Conservation (phyloP, 495 filamentous ascomycete species). For the Aspergillus homomorphus region DNA sequence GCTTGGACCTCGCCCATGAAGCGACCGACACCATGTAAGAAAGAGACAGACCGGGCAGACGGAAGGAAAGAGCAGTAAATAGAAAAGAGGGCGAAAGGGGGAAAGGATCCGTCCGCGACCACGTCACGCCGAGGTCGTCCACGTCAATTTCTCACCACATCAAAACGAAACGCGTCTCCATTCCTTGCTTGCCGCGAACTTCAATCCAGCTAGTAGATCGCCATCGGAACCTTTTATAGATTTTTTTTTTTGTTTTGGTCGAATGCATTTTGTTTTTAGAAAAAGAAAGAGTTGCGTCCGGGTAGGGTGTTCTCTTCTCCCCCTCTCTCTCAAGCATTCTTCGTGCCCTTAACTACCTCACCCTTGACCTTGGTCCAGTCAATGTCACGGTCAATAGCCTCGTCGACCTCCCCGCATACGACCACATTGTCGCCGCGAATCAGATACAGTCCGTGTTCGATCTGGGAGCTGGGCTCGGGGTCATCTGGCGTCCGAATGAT, state of each 20-base stretch:
- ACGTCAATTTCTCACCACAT: background rate
- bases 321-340: conserved; percentile 56
- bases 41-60: background rate
- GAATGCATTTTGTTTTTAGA: background rate
- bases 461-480: conserved; percentile 72
- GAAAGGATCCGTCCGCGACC: background rate
- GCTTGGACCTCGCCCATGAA: background rate
- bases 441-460: conserved; percentile 83
- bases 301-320: background rate
- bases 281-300: background rate
- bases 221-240: background rate
- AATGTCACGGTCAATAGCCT: conserved; percentile 79
- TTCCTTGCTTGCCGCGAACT: background rate
- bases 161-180: background rate
- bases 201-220: background rate
- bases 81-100: conserved; percentile 1
- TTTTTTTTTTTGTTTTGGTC: background rate
- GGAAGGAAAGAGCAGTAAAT: conserved; percentile 2
- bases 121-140: conserved; percentile 7
- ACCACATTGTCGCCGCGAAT: conserved; percentile 94
- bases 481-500: conserved; percentile 84
- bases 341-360: conserved; percentile 76
- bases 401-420: conserved; percentile 85
- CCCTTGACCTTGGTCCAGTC: conserved; percentile 90
- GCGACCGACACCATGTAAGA: background rate